Percentiles rank a stretch among this genome's conserved stretches.
These are phyloP conservation scores for Citrus sp. DNA, from an alignment of 345 rosid species.

Conservation along the genomic window DNA sequence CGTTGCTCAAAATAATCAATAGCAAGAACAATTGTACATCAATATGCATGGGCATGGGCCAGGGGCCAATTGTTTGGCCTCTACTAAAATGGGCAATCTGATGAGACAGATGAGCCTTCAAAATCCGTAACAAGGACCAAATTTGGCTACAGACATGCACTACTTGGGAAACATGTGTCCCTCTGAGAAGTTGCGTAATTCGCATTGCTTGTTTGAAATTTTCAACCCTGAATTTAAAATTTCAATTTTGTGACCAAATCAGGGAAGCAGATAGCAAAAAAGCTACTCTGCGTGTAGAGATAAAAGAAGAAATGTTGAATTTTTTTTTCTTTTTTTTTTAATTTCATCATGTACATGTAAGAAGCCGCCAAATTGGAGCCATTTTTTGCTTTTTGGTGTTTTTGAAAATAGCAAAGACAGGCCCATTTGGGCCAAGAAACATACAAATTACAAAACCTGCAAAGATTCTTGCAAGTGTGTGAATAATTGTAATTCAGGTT, in stretches of 20 bases:
- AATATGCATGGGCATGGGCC: no score
- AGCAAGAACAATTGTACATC: not conserved
- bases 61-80: no score
- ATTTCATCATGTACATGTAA: not conserved
- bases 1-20: no score
- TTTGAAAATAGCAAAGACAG: not conserved
- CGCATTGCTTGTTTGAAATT: conserved; percentile 2
- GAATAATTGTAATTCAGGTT: conserved; percentile 4
- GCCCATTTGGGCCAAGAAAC: conserved; percentile 20
- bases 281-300: not conserved
- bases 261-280: conserved; percentile 31
- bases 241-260: conserved; percentile 20
- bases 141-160: conserved; percentile 25
- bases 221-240: not conserved
- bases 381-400: not conserved
- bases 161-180: not conserved
- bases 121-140: not conserved
- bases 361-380: conserved; percentile 8
- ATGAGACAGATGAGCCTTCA: conserved; percentile 16
- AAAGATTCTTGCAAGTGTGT: conserved; percentile 38
- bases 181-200: not conserved
- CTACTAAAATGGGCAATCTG: conserved; percentile 14
- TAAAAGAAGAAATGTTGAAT: not conserved
- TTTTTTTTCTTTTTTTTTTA: not conserved
- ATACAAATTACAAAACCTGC: conserved; percentile 30